Conservation (phyloP, 495 filamentous ascomycete genomes). For the Filosporella fistucella region DNA sequence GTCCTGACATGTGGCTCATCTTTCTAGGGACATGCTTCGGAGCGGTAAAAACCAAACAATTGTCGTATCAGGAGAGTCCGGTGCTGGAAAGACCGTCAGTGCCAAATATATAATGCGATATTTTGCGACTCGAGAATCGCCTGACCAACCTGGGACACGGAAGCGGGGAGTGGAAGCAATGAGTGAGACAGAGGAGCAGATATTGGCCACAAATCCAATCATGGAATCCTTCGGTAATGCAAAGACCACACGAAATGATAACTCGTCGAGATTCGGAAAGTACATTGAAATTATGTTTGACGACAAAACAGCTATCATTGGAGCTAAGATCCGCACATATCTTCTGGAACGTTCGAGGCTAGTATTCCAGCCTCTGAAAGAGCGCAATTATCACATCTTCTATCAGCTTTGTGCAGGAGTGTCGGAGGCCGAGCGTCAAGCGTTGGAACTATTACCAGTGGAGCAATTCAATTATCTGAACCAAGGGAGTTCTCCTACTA, state of each 20-base stretch:
- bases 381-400: constrained; percentile 99
- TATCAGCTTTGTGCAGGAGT: constrained; percentile 96
- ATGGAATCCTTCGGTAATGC: constrained; percentile 99
- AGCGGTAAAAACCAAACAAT: constrained; percentile 96
- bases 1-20: constrained; percentile 10
- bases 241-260: constrained; percentile 98
- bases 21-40: constrained; percentile 86
- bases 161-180: constrained; percentile 82
- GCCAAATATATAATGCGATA: constrained; percentile 99
- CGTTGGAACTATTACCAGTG: constrained; percentile 69
- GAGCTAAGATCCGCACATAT: constrained; percentile 94
- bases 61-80: constrained; percentile 96
- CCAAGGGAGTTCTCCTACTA: constrained; percentile 84
- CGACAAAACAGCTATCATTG: constrained; percentile 91
- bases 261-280: constrained; percentile 98
- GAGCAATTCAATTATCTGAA: constrained; percentile 96
- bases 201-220: constrained; percentile 96
- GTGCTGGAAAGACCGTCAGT: constrained; percentile 97
- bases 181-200: constrained; percentile 98
- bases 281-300: constrained; percentile 99
- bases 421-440: constrained; percentile 75
- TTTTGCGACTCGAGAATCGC: constrained; percentile 95
- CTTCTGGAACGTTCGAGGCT: constrained; percentile 91
- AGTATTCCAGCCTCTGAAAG: constrained; percentile 97
- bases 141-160: constrained; percentile 79